phyloP scores from a whole-genome alignment of 1,139 yeast genomes.

The Lodderomyces orthopsilosis region DNA sequence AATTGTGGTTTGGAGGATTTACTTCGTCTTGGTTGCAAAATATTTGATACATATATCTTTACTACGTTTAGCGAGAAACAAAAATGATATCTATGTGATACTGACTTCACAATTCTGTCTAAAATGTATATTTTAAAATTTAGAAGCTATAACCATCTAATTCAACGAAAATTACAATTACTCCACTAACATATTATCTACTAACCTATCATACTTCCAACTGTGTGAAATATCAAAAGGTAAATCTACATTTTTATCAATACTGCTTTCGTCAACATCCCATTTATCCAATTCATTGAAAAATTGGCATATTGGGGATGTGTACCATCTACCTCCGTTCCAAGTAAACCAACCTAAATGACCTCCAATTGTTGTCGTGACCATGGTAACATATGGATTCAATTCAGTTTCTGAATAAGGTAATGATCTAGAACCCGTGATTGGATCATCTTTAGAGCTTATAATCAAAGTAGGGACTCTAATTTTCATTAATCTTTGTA shows the following conservation, averaged over 20 bases:
- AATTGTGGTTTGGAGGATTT: too few relatives aligned
- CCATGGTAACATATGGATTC: constrained; percentile 68
- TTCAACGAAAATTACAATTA: too few relatives aligned
- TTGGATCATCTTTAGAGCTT: constrained; percentile 56
- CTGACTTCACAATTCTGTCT: neutral
- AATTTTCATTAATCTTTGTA: constrained; percentile 45
- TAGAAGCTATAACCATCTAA: too few relatives aligned
- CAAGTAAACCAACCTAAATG: constrained; percentile 65
- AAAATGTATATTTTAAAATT: too few relatives aligned
- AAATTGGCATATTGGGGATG: constrained; percentile 35
- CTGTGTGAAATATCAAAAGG: constrained; percentile 28
- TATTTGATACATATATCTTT: too few relatives aligned
- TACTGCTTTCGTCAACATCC: constrained; percentile 16
- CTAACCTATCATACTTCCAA: constrained; percentile 34
- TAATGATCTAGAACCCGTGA: constrained; percentile 50
- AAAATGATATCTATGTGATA: too few relatives aligned
- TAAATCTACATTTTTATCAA: constrained; percentile 16
- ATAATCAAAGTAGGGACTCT: constrained; percentile 53
- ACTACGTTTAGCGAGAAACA: too few relatives aligned
- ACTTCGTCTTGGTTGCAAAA: neutral
- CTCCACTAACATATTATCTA: constrained; percentile 14
- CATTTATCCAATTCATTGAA: constrained; percentile 33
- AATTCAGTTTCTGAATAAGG: constrained; percentile 58
- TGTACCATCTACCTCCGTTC: constrained; percentile 54
- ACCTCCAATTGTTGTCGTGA: constrained; percentile 80